phyloP scores from a whole-genome alignment of 345 rosid genomes.

The Gossypium sturtianum region DNA sequence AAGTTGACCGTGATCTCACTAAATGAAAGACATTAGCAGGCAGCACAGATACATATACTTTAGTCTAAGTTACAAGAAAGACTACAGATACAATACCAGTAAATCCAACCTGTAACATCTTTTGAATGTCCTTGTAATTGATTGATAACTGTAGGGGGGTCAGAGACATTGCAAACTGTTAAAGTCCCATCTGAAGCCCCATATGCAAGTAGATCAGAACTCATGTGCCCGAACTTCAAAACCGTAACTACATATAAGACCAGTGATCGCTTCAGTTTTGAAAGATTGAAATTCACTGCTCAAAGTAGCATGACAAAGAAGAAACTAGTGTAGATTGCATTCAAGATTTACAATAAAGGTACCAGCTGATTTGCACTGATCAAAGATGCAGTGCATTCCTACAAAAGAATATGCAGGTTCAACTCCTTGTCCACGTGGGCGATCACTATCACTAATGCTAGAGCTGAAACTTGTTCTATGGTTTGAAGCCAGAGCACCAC shows the following conservation, averaged over 20 bases:
- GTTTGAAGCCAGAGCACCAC: constrained; percentile 51
- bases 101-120: constrained; percentile 98
- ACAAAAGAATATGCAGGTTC: constrained; percentile 91
- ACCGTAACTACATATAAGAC: constrained; percentile 66
- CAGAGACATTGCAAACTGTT: constrained; percentile 71
- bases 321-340: constrained; percentile 6
- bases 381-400: constrained; percentile 97
- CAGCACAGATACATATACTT: constrained; percentile 1
- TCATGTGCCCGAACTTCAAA: constrained; percentile 91
- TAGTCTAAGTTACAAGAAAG: constrained; percentile 29
- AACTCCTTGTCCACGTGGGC: constrained; percentile 40
- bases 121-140: constrained; percentile 41
- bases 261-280: constrained; percentile 11
- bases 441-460: constrained; percentile 66
- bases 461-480: constrained; percentile 80
- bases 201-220: constrained; percentile 91
- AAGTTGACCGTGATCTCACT: not conserved
- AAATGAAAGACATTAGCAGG: constrained; percentile 14
- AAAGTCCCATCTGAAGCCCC: constrained; percentile 94
- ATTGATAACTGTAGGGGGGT: constrained; percentile 17
- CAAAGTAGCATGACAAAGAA: not conserved
- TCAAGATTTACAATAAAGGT: not conserved
- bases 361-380: constrained; percentile 91
- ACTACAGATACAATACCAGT: constrained; percentile 56
- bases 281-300: constrained; percentile 2